These are phyloP conservation scores for Nematocida minor DNA, from an alignment of 371 early-diverging fungal genomes.

Conservation along the genomic window DNA sequence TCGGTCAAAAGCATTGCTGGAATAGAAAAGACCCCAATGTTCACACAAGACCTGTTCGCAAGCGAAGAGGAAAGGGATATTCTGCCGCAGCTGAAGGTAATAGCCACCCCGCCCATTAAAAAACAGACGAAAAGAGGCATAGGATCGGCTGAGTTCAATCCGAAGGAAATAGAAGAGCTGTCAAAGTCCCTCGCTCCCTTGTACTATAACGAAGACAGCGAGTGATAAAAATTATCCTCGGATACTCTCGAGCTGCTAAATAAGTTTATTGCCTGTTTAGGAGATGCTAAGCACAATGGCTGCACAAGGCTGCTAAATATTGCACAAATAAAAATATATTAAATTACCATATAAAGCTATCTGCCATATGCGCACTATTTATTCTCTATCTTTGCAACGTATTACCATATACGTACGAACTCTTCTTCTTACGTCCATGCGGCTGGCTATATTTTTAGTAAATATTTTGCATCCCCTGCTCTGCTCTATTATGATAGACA, in stretches of 20 bases:
- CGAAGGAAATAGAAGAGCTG: constrained; percentile 30
- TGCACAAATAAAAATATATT: too few relatives aligned
- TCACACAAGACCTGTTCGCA: neutral
- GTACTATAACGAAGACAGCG: neutral
- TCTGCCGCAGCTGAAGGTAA: constrained; percentile 29
- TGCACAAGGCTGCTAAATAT: too few relatives aligned
- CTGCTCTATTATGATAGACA: neutral
- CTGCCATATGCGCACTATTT: too few relatives aligned
- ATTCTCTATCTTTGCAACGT: too few relatives aligned
- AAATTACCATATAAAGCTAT: too few relatives aligned
- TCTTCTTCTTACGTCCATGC: neutral
- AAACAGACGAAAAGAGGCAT: neutral
- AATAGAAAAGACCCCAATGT: neutral
- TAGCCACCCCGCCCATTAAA: constrained; percentile 42
- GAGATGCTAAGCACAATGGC: too few relatives aligned
- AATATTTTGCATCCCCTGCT: neutral
- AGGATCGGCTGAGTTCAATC: constrained; percentile 1
- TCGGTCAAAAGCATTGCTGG: neutral
- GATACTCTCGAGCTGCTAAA: too few relatives aligned
- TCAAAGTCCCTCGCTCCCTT: neutral
- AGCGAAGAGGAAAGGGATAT: constrained; percentile 34
- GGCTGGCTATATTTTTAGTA: neutral
- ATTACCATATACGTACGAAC: too few relatives aligned
- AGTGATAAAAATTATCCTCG: too few relatives aligned
- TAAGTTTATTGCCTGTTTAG: too few relatives aligned